phyloP scores from a whole-genome alignment of 2,329 filamentous ascomycete species.

The Pezicula carpinea region DNA sequence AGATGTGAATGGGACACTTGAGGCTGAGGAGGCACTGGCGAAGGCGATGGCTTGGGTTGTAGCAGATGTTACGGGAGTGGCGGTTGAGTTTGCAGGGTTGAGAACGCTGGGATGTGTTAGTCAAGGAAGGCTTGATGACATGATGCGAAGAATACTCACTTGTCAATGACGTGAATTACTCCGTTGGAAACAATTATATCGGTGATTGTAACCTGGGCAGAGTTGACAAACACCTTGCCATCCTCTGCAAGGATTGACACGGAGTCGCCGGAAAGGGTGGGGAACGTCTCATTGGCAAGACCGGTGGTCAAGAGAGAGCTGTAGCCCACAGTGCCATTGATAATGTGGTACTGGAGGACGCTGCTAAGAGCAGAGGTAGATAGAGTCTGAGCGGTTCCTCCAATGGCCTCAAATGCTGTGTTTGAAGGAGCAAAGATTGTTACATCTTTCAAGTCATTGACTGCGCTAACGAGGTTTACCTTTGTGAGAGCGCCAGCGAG shows the following conservation, averaged over 20 bases:
- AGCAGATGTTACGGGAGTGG: slow-evolving; percentile 5
- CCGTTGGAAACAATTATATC: slow-evolving; percentile 29
- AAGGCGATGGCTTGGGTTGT: slow-evolving; percentile 9
- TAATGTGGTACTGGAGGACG: slow-evolving; percentile 30
- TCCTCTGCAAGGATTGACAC: slow-evolving; percentile 26
- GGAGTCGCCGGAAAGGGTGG: slow-evolving; percentile 19
- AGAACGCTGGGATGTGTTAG: slow-evolving; percentile 6
- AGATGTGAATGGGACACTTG: background rate
- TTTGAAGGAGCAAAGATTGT: slow-evolving; percentile 37
- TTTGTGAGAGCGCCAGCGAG: slow-evolving; percentile 27
- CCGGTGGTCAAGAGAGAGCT: slow-evolving; percentile 21
- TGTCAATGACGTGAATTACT: slow-evolving; percentile 31
- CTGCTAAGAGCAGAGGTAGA: slow-evolving; percentile 16
- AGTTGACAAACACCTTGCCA: slow-evolving; percentile 33
- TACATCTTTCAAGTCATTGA: slow-evolving; percentile 41
- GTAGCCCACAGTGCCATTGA: slow-evolving; percentile 23
- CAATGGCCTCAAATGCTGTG: slow-evolving; percentile 27
- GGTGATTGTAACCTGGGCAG: slow-evolving; percentile 29
- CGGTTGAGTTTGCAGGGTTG: slow-evolving; percentile 12
- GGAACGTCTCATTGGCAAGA: slow-evolving; percentile 31
- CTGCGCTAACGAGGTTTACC: slow-evolving; percentile 26
- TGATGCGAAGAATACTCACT: slow-evolving; percentile 9
- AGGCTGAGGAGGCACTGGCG: background rate
- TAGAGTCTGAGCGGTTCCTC: slow-evolving; percentile 20
- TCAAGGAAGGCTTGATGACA: background rate